Evolutionary conservation across 805 yeast species (phyloP), one percentile per base, ranked within the genome.

Genomic region (Debaryomyces maramus): DNA sequence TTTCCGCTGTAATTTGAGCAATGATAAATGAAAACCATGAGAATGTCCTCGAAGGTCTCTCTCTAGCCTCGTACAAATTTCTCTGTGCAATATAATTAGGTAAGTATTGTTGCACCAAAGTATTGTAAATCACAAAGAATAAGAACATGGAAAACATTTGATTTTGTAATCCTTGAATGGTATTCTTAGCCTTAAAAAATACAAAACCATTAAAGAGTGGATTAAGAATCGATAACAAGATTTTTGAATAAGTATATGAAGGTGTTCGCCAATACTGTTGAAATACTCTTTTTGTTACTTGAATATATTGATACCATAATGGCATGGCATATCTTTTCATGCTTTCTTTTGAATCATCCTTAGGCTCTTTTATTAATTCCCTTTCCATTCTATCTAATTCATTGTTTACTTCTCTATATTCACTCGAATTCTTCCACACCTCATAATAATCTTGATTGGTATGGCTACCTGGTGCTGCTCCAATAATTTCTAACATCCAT

Each of bases 291-390:
- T 24, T 9, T 24, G 28, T 24, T 24, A 24, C 28, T 24, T 24
- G 28, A 4, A 6, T 9, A 24, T 24, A 24, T 24, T 24, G 28
- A 24, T 24, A 24, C 28, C 28, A 24, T 24, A 24, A 24, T 6
- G 28, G 28, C 28, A 24, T 9, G 4, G 28, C 28, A 24, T 24
- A 24, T 24, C 4, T 6, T 24, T 24, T 5, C 28, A 24, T n/a
- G n/a, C 10, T 24, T 24, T 24, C 28, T 24, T 9, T 24, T 24
- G 28, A 24, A 6, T 24, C 13, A 6, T 24, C 28, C 28, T 24
- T 24, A 5, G 28, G 28, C 4, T 14, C 13, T 38, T 56, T 50
- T 45, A 49, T 42, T 24, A 24, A 24, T 24, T 24, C 28, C 5
- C 13, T 5, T 9, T 9, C 28, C 28, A 24, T 24, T 24, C 11